A percentile compares a stretch with the other conserved stretches of the same genome.
Conservation (phyloP, 1,284 basidiomycete genomes). For the Irpex sp. region DNA sequence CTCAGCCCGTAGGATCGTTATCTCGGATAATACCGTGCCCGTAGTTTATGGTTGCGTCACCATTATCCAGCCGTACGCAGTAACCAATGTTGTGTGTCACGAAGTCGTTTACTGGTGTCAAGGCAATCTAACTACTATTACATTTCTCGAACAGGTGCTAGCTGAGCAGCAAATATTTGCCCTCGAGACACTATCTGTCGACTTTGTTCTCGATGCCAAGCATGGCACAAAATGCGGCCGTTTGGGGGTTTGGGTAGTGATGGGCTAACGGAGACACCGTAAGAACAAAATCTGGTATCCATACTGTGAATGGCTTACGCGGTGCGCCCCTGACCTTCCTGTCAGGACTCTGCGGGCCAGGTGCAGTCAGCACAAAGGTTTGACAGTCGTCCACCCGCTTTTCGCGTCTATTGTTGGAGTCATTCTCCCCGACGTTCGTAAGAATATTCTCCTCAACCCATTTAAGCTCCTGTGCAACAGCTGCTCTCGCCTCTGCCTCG, state of each 20-base stretch:
- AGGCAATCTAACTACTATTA: too few relatives aligned
- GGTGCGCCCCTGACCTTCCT: conserved; percentile 27
- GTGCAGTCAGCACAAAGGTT: conserved; percentile 72
- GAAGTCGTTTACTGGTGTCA: too few relatives aligned
- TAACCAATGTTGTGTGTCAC: too few relatives aligned
- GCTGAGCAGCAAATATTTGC: not conserved
- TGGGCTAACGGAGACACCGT: conserved; percentile 42
- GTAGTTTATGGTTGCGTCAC: too few relatives aligned
- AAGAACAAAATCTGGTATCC: not conserved
- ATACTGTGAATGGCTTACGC: conserved; percentile 35
- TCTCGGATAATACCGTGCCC: too few relatives aligned
- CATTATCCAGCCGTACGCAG: too few relatives aligned
- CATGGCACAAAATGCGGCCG: conserved; percentile 80
- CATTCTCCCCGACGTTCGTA: conserved; percentile 22
- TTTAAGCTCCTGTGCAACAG: conserved; percentile 60
- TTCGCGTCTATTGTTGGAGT: not conserved
- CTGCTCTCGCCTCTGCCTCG: conserved; percentile 48
- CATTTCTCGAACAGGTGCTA: too few relatives aligned
- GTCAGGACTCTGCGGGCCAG: not conserved
- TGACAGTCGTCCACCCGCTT: conserved; percentile 56
- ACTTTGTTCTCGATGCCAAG: conserved; percentile 81
- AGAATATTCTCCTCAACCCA: conserved; percentile 63
- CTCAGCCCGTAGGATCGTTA: too few relatives aligned
- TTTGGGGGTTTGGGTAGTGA: conserved; percentile 90
- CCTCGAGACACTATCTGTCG: conserved; percentile 33